phyloP scores from a whole-genome alignment of 2,329 filamentous ascomycete species.

The Verticillium klebahnii region DNA sequence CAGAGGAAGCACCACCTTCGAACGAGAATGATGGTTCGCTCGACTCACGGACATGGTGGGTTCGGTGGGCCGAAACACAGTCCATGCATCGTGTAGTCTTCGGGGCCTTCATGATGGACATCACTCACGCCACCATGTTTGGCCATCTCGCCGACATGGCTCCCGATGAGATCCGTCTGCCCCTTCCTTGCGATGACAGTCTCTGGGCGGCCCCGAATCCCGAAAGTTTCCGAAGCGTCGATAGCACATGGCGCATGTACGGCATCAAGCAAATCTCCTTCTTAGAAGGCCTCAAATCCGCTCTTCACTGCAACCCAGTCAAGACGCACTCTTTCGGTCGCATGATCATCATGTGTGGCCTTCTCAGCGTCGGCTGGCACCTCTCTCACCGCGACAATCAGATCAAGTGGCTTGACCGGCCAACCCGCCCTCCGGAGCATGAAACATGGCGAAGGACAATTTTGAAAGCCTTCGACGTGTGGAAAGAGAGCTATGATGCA shows the following conservation, averaged over 20 bases:
- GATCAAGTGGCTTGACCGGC: slow-evolving; percentile 71
- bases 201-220: slow-evolving; percentile 80
- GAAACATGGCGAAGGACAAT: slow-evolving; percentile 77
- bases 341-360: slow-evolving; percentile 83
- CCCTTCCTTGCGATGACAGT: slow-evolving; percentile 80
- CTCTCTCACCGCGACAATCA: slow-evolving; percentile 84
- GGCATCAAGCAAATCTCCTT: slow-evolving; percentile 77
- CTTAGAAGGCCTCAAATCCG: slow-evolving; percentile 78
- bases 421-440: slow-evolving; percentile 54
- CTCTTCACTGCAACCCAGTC: slow-evolving; percentile 74
- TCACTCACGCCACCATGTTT: slow-evolving; percentile 87
- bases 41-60: slow-evolving; percentile 62
- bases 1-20: slow-evolving; percentile 40
- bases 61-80: slow-evolving; percentile 83
- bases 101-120: slow-evolving; percentile 84
- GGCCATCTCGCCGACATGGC: slow-evolving; percentile 88
- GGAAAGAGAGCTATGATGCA: slow-evolving; percentile 79
- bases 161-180: slow-evolving; percentile 81
- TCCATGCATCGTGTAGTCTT: slow-evolving; percentile 84
- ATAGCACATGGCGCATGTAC: slow-evolving; percentile 71
- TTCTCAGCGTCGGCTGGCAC: slow-evolving; percentile 90
- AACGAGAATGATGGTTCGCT: slow-evolving; percentile 17
- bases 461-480: slow-evolving; percentile 76
- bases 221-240: slow-evolving; percentile 70
- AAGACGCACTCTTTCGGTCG: slow-evolving; percentile 84